Percentiles rank a stretch among this genome's conserved stretches.
Conservation (phyloP, 1,284 basidiomycete genomes). For the Cutaneotrichosporon sp. region DNA sequence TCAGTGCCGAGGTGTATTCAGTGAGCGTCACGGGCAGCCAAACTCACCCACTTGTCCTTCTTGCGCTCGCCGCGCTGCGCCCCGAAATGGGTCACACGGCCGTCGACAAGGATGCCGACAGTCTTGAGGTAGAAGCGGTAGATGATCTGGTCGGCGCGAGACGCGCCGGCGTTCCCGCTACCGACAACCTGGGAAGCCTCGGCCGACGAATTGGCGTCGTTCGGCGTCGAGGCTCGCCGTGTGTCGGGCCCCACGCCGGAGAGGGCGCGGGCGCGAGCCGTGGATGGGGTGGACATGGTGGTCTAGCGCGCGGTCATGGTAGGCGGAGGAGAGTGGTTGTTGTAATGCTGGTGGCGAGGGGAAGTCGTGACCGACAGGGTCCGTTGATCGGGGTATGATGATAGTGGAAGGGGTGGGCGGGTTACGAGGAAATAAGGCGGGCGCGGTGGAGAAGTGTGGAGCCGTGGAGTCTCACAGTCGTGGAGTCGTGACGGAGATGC, state of each 20-base stretch:
- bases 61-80: slow-evolving; percentile 26
- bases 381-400: not conserved
- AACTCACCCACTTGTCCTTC: slow-evolving; percentile 47
- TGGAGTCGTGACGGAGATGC: too few relatives aligned
- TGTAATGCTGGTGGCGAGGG: not conserved
- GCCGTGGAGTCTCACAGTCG: too few relatives aligned
- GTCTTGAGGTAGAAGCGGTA: slow-evolving; percentile 48
- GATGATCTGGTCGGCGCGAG: slow-evolving; percentile 42
- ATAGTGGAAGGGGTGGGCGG: too few relatives aligned
- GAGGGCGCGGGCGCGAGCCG: not conserved
- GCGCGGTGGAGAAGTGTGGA: too few relatives aligned
- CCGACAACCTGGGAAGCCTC: slow-evolving; percentile 21
- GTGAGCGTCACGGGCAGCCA: too few relatives aligned
- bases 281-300: slow-evolving; percentile 2
- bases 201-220: slow-evolving; percentile 15
- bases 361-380: not conserved
- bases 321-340: not conserved
- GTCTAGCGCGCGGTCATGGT: slow-evolving; percentile 3
- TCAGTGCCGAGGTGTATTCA: too few relatives aligned
- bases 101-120: slow-evolving; percentile 43
- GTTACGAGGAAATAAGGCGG: too few relatives aligned
- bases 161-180: slow-evolving; percentile 3
- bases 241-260: not conserved
- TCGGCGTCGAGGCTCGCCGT: not conserved
- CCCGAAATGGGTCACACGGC: slow-evolving; percentile 40